Evolutionary conservation across 768 basidiomycete species (phyloP).

Genomic region (Xerocomellus intermedius): DNA sequence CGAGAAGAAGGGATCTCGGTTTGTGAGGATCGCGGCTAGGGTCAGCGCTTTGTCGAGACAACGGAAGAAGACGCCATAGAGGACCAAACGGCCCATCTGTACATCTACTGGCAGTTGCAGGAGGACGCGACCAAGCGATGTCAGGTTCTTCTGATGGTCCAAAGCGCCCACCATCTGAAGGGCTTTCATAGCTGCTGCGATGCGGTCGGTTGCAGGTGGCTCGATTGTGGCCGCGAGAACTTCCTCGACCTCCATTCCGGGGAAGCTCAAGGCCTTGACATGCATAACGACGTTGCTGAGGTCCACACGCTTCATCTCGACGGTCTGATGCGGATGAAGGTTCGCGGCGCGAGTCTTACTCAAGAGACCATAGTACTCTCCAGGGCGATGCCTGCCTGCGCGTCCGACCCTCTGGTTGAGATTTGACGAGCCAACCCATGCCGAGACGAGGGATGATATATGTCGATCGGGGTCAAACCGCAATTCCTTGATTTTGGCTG

Average conservation of each 20-base stretch:
- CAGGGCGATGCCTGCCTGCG: conserved; percentile 86
- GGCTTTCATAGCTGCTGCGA: conserved; percentile 74
- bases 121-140: conserved; percentile 84
- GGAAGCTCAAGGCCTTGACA: conserved; percentile 89
- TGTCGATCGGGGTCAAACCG: conserved; percentile 86
- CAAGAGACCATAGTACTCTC: conserved; percentile 88
- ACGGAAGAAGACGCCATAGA: conserved; percentile 90
- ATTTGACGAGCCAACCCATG: conserved; percentile 90
- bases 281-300: conserved; percentile 95
- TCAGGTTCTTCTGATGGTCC: conserved; percentile 70
- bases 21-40: conserved; percentile 86
- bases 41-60: conserved; percentile 87
- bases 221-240: conserved; percentile 85
- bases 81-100: conserved; percentile 83
- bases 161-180: conserved; percentile 88
- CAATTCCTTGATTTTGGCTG: conserved; percentile 84
- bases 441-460: conserved; percentile 84
- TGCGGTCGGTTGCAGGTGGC: conserved; percentile 75
- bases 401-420: conserved; percentile 89
- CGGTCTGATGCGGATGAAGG: conserved; percentile 79
- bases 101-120: conserved; percentile 88
- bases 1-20: conserved; percentile 87
- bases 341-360: conserved; percentile 56
- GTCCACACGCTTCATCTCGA: conserved; percentile 94
- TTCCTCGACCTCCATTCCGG: conserved; percentile 81